A percentile compares a stretch with the other conserved stretches of the same genome.
These are phyloP conservation scores for Erysiphe neolycopersici DNA, from an alignment of 2,329 filamentous ascomycete species.

Conservation along the genomic window DNA sequence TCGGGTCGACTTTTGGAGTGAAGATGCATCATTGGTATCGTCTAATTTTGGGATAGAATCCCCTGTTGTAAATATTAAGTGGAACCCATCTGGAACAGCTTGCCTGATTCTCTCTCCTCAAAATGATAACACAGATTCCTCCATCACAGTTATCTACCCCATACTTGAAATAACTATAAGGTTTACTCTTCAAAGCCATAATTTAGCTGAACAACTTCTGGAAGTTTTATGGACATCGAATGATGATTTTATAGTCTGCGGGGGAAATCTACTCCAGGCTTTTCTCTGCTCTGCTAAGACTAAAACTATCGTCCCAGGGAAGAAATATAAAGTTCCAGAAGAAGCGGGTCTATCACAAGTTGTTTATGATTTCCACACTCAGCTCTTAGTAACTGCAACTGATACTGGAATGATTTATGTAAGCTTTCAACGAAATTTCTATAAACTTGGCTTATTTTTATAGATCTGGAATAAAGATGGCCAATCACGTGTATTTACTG, in stretches of 20 bases:
- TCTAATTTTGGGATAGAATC: slow-evolving; percentile 29
- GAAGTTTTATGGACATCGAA: slow-evolving; percentile 34
- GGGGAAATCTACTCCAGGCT: slow-evolving; percentile 25
- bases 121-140: slow-evolving; percentile 22
- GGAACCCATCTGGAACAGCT: slow-evolving; percentile 28
- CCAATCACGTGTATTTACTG: slow-evolving; percentile 26
- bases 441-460: slow-evolving; percentile 16
- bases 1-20: slow-evolving; percentile 27
- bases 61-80: slow-evolving; percentile 33
- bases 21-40: slow-evolving; percentile 24
- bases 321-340: slow-evolving; percentile 25
- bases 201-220: slow-evolving; percentile 23
- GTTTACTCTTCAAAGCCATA: slow-evolving; percentile 22
- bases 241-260: slow-evolving; percentile 29
- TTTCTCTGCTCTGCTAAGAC: slow-evolving; percentile 20
- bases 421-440: slow-evolving; percentile 11
- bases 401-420: slow-evolving; percentile 34
- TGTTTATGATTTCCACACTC: slow-evolving; percentile 26
- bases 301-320: slow-evolving; percentile 18
- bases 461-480: slow-evolving; percentile 19
- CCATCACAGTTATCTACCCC: slow-evolving; percentile 25
- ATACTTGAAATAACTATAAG: slow-evolving; percentile 12
- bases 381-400: slow-evolving; percentile 29
- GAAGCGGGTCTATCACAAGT: slow-evolving; percentile 28
- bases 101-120: slow-evolving; percentile 30